Conservation (phyloP, 2,329 filamentous ascomycete species). For the Exophiala sp. region DNA sequence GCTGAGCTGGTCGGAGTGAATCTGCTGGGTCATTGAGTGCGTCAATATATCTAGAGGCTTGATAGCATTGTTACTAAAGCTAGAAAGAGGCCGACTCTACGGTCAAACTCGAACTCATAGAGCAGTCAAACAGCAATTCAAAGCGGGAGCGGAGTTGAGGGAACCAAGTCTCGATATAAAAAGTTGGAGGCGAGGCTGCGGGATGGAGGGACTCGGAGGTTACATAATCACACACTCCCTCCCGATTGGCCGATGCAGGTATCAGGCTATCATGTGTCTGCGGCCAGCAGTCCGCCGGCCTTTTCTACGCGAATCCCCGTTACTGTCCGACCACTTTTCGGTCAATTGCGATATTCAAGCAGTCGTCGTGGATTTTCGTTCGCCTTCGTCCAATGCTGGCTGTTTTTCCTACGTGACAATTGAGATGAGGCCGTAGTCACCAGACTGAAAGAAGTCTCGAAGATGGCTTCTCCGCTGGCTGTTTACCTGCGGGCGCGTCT, state of each 20-base stretch:
- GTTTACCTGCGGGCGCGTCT: slow-evolving; percentile 1
- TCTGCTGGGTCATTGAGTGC: neutral
- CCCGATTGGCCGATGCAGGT: too few species aligned
- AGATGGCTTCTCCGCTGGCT: neutral
- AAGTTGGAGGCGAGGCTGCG: too few species aligned
- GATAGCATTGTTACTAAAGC: too few species aligned
- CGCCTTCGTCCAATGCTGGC: neutral
- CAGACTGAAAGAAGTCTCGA: neutral
- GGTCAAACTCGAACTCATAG: too few species aligned
- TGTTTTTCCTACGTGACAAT: neutral
- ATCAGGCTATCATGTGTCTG: slow-evolving; percentile 7
- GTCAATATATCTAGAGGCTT: neutral
- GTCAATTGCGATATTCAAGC: too few species aligned
- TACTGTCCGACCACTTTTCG: neutral
- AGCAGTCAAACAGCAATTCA: too few species aligned
- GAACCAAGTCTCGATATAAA: too few species aligned
- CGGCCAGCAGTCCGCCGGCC: slow-evolving; percentile 15
- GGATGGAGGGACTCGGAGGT: too few species aligned
- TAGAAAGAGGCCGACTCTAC: too few species aligned
- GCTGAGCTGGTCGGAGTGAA: slow-evolving; percentile 40
- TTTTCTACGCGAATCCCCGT: neutral
- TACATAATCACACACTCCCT: too few species aligned
- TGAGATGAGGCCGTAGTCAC: neutral
- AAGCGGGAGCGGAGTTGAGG: too few species aligned
- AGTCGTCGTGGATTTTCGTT: too few species aligned